Conservation (phyloP, 148 eudicot species). For the Amaranthus hypochondriacus region DNA sequence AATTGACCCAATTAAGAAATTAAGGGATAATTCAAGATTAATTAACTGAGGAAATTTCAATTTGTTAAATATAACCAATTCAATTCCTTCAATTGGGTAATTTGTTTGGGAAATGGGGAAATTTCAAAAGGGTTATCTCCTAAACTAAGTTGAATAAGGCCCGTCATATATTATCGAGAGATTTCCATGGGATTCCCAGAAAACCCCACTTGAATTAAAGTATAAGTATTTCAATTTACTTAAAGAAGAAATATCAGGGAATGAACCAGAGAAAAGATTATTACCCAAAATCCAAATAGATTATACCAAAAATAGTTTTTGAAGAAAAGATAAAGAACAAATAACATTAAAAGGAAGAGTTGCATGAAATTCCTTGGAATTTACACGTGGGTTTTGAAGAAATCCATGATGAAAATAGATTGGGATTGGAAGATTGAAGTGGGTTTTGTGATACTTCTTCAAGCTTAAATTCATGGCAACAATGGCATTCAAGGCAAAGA, state of each 20-base stretch:
- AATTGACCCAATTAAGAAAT: conserved; percentile 49
- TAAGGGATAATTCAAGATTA: conserved; percentile 48
- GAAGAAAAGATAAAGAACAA: conserved; percentile 48
- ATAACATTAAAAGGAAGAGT: conserved; percentile 42
- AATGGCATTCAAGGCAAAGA: too few species aligned
- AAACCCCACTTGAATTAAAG: conserved; percentile 52
- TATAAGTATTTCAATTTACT: conserved; percentile 35
- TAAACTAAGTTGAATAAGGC: conserved; percentile 43
- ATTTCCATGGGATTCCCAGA: conserved; percentile 67
- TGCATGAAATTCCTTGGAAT: conserved; percentile 40
- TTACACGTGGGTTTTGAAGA: conserved; percentile 25
- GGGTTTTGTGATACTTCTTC: too few species aligned
- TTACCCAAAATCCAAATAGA: conserved; percentile 73
- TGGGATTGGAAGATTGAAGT: conserved; percentile 27
- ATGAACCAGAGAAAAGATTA: conserved; percentile 50
- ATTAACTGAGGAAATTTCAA: conserved; percentile 48
- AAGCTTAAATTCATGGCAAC: too few species aligned
- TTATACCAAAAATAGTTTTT: conserved; percentile 63
- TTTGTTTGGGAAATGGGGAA: conserved; percentile 42
- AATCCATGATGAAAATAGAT: conserved; percentile 36
- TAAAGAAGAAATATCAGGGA: conserved; percentile 55
- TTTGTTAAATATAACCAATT: conserved; percentile 62
- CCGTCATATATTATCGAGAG: conserved; percentile 48
- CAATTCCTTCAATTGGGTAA: conserved; percentile 33
- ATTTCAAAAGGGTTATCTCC: conserved; percentile 65